Percentiles rank a stretch among this genome's conserved stretches.
Conservation (phyloP, 495 filamentous ascomycete species). For the Aspergillus bridgeri region DNA sequence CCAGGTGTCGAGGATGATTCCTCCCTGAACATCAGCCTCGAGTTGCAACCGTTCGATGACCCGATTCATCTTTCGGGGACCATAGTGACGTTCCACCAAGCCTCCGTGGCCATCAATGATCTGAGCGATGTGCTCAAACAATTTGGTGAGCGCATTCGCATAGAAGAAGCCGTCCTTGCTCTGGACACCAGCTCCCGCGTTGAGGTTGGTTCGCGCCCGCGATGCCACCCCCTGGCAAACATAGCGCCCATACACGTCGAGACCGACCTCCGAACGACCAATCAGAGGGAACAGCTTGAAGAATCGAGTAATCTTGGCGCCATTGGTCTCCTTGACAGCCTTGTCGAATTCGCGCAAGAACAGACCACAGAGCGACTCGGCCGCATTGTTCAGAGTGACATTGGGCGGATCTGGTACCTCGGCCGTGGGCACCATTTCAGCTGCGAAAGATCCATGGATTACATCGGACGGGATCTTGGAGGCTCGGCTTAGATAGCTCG, state of each 20-base stretch:
- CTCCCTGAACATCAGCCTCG: constrained; percentile 96
- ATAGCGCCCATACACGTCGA: constrained; percentile 93
- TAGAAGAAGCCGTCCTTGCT: constrained; percentile 80
- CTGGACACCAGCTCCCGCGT: constrained; percentile 56
- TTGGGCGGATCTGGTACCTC: constrained; percentile 90
- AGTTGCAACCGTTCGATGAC: constrained; percentile 92
- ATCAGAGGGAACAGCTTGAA: constrained; percentile 98
- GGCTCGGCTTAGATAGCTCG: constrained; percentile 80
- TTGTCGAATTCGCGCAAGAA: constrained; percentile 95
- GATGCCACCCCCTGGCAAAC: constrained; percentile 90
- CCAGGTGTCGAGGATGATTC: constrained; percentile 94
- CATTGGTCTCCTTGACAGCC: constrained; percentile 80
- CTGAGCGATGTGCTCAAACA: constrained; percentile 96
- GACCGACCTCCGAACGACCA: constrained; percentile 78
- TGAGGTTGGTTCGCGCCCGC: constrained; percentile 76
- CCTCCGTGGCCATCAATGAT: constrained; percentile 89
- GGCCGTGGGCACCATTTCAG: constrained; percentile 87
- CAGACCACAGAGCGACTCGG: constrained; percentile 80
- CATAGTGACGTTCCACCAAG: constrained; percentile 91
- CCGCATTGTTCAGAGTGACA: constrained; percentile 80
- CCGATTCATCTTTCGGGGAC: constrained; percentile 85
- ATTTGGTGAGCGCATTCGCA: constrained; percentile 79
- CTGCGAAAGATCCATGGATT: constrained; percentile 81
- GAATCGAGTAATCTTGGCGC: constrained; percentile 85
- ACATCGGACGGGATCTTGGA: constrained; percentile 75